Evolutionary conservation across 108 stramenopile species (phyloP).

Genomic region (Nitzschia putrida): DNA sequence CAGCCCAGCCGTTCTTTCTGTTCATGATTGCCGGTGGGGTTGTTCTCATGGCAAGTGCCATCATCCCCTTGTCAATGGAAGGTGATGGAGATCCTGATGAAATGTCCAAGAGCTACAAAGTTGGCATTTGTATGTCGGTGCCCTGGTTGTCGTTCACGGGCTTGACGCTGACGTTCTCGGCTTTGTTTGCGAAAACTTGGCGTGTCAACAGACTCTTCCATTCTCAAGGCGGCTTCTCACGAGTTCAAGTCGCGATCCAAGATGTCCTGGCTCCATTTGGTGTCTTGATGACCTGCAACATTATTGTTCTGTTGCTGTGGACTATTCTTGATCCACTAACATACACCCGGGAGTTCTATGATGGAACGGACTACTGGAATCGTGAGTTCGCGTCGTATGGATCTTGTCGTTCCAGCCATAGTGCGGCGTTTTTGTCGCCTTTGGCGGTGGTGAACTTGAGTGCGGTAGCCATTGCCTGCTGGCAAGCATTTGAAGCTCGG

Average conservation of each 20-base stretch:
- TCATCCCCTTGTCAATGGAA: conserved; percentile 33
- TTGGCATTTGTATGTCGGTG: conserved; percentile 36
- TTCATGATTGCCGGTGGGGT: conserved; percentile 31
- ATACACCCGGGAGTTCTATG: conserved; percentile 22
- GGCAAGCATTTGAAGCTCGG: conserved; percentile 49
- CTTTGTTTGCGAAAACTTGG: conserved; percentile 51
- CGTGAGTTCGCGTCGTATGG: conserved; percentile 36
- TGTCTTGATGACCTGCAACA: conserved; percentile 36
- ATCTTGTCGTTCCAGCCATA: conserved; percentile 19
- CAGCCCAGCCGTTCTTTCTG: conserved; percentile 54
- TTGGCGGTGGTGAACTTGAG: conserved; percentile 30
- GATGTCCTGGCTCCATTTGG: conserved; percentile 58
- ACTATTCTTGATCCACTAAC: conserved; percentile 47
- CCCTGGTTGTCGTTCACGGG: conserved; percentile 45
- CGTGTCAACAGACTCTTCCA: conserved; percentile 33
- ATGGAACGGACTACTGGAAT: conserved; percentile 41
- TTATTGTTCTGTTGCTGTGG: conserved; percentile 47
- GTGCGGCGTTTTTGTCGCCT: conserved; percentile 19
- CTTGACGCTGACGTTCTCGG: conserved; percentile 46
- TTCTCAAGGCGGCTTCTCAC: not conserved
- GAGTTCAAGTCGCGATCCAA: conserved; percentile 29
- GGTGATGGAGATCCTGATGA: conserved; percentile 14
- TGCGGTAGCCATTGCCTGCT: conserved; percentile 30
- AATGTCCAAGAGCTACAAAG: not conserved
- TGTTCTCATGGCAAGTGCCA: conserved; percentile 28